These are phyloP conservation scores for Rhizopus stolonifer DNA, from an alignment of 371 early-diverging fungal species.

Conservation along the genomic window DNA sequence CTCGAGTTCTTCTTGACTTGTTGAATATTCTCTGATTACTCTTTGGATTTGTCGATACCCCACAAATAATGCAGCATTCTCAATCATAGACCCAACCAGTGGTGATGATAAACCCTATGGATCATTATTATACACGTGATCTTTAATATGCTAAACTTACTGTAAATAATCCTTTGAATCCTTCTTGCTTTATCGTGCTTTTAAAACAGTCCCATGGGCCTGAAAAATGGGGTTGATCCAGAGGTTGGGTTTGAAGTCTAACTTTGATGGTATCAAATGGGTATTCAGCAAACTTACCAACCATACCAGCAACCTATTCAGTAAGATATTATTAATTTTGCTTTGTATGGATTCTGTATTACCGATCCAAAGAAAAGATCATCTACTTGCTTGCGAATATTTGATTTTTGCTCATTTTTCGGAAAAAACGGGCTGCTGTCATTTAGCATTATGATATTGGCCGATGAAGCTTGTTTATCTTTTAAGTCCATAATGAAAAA, in stretches of 20 bases:
- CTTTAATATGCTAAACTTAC: conserved; percentile 31
- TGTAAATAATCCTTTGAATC: conserved; percentile 78
- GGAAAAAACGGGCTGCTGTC: background rate
- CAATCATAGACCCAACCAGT: conserved; percentile 90
- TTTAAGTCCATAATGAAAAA: background rate
- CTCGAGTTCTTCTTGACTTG: conserved; percentile 19
- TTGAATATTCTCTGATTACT: conserved; percentile 48
- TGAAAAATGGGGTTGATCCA: conserved; percentile 64
- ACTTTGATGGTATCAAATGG: conserved; percentile 98
- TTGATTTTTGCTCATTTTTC: conserved; percentile 9
- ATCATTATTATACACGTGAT: background rate
- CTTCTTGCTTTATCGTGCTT: conserved; percentile 69
- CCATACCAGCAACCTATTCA: conserved; percentile 76
- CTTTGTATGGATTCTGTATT: too few relatives aligned
- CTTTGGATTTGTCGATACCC: conserved; percentile 84
- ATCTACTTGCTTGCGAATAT: conserved; percentile 23
- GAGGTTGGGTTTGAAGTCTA: conserved; percentile 87
- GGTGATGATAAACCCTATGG: conserved; percentile 87
- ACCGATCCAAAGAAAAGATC: conserved; percentile 38
- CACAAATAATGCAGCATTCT: conserved; percentile 90
- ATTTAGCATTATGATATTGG: background rate
- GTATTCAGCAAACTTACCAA: conserved; percentile 92
- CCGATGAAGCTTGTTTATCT: background rate
- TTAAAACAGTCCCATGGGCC: conserved; percentile 87
- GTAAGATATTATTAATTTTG: conserved; percentile 2